phyloP scores from a whole-genome alignment of 768 basidiomycete species.

The Leccinellum rugosiceps region DNA sequence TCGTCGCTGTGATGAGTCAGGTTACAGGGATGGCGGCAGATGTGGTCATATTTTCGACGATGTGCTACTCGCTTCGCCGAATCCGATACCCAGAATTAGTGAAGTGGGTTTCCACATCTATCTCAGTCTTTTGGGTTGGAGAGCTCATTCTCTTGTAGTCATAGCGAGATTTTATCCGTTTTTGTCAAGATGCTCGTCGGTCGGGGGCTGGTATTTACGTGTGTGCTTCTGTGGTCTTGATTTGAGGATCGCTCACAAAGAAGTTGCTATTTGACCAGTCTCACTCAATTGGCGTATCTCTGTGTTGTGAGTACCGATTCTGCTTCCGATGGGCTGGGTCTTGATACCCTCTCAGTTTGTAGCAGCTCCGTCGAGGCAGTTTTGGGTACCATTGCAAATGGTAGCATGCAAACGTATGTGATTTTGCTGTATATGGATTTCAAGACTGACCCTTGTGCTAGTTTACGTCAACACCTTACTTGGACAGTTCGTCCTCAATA shows the following conservation, averaged over 20 bases:
- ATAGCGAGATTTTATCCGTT: conserved; percentile 1
- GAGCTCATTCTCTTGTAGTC: conserved; percentile 9
- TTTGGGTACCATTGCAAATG: conserved; percentile 31
- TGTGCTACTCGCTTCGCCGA: conserved; percentile 22
- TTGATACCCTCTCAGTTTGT: conserved; percentile 21
- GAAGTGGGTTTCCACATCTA: conserved; percentile 11
- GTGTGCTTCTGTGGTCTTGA: conserved; percentile 3
- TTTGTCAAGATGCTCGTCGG: conserved; percentile 2
- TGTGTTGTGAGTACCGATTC: conserved; percentile 16
- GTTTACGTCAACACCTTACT: conserved; percentile 30
- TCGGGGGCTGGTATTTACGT: conserved; percentile 26
- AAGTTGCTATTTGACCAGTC: conserved; percentile 8
- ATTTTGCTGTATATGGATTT: neutral
- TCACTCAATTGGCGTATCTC: conserved; percentile 18
- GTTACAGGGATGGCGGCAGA: conserved; percentile 7
- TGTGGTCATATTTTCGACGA: conserved; percentile 9
- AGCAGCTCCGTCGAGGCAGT: conserved; percentile 16
- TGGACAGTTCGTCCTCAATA: conserved; percentile 17
- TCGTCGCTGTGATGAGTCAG: conserved; percentile 13
- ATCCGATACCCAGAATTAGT: conserved; percentile 12
- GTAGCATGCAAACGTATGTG: conserved; percentile 21
- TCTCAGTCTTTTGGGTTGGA: neutral
- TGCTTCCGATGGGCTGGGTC: neutral
- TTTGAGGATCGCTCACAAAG: neutral
- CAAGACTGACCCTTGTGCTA: conserved; percentile 4